A percentile compares a stretch with the other conserved stretches of the same genome.
phyloP scores from a whole-genome alignment of 352 stramenopile species.

The Globisporangium radiosum region DNA sequence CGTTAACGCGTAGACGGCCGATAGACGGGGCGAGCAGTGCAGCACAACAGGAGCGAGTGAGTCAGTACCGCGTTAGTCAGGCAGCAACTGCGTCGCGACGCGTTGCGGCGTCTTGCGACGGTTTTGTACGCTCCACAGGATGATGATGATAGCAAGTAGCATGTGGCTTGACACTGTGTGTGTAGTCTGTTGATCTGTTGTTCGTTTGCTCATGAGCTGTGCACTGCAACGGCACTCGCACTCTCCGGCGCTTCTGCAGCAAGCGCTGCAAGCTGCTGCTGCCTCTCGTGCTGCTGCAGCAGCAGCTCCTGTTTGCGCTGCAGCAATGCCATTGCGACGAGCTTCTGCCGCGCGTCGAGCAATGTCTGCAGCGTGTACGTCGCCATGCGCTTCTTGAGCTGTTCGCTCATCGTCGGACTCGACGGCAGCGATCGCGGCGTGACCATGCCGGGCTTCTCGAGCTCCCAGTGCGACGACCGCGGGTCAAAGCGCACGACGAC shows the following conservation, averaged over 20 bases:
- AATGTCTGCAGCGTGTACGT: constrained; percentile 74
- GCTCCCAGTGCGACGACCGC: constrained; percentile 63
- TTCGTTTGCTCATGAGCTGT: constrained; percentile 7
- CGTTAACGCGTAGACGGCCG: no score
- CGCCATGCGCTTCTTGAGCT: constrained; percentile 69
- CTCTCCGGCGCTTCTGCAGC: neutral
- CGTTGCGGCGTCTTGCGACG: neutral
- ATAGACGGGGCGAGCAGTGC: no score
- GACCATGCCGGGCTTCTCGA: constrained; percentile 76
- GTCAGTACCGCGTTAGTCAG: neutral
- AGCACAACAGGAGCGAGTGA: neutral
- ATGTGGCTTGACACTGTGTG: neutral
- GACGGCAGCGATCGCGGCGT: constrained; percentile 66
- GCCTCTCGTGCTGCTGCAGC: constrained; percentile 3
- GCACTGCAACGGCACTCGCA: constrained; percentile 5
- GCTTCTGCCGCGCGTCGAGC: constrained; percentile 50
- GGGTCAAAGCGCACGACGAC: constrained; percentile 72
- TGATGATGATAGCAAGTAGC: neutral
- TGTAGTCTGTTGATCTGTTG: neutral
- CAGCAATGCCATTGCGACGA: constrained; percentile 37
- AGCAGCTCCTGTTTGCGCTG: constrained; percentile 25
- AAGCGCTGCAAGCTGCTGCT: neutral
- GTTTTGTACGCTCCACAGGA: no score
- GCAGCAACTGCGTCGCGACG: constrained; percentile 1
- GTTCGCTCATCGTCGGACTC: constrained; percentile 59